phyloP scores from a whole-genome alignment of 2,329 filamentous ascomycete genomes.

The Exophiala sp. region DNA sequence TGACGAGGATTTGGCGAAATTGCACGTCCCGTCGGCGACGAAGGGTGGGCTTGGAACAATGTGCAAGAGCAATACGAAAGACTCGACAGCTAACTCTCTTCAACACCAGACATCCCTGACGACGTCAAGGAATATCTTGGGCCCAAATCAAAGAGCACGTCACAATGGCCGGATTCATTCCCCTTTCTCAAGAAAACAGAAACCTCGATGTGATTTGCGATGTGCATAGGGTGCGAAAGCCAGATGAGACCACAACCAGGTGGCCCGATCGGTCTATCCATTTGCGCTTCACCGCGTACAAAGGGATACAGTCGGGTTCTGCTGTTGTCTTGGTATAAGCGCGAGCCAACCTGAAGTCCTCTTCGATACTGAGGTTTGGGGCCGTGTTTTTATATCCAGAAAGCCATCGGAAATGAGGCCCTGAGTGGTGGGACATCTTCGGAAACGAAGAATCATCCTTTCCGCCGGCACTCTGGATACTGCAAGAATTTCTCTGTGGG shows the following conservation, averaged over 20 bases:
- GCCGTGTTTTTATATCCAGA: constrained; percentile 45
- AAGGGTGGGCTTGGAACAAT: constrained; percentile 50
- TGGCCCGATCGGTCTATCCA: constrained; percentile 52
- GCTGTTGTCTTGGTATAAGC: constrained; percentile 43
- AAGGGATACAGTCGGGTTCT: constrained; percentile 48
- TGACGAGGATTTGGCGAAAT: constrained; percentile 46
- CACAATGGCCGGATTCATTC: constrained; percentile 45
- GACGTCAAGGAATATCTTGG: constrained; percentile 45
- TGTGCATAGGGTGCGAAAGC: constrained; percentile 45
- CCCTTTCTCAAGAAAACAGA: constrained; percentile 46
- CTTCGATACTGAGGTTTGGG: constrained; percentile 45
- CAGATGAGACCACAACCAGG: constrained; percentile 55
- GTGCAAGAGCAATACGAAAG: constrained; percentile 48
- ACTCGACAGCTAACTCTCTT: constrained; percentile 50
- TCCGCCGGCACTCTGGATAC: constrained; percentile 38
- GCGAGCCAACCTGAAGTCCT: constrained; percentile 51
- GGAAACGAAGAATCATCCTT: constrained; percentile 40
- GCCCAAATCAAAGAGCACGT: constrained; percentile 45
- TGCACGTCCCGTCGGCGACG: constrained; percentile 52
- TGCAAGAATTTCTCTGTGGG: constrained; percentile 44
- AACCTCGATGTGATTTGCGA: constrained; percentile 47
- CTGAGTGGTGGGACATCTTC: constrained; percentile 36
- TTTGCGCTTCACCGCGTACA: constrained; percentile 47
- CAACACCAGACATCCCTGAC: constrained; percentile 30
- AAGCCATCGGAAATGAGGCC: constrained; percentile 43